These are phyloP conservation scores for Kwoniella botswanensis DNA, from an alignment of 768 basidiomycete species.

Conservation along the genomic window DNA sequence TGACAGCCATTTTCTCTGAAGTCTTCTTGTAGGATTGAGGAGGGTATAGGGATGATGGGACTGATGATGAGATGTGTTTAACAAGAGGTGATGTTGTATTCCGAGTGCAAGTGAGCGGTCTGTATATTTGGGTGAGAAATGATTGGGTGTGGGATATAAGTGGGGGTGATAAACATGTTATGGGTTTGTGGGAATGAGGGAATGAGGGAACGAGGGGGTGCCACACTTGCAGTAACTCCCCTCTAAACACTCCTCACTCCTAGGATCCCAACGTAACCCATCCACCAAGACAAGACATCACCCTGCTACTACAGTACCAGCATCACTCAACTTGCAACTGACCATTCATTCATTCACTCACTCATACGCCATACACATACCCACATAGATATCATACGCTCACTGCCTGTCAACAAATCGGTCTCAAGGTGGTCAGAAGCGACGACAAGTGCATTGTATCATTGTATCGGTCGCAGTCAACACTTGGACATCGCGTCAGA, in stretches of 20 bases:
- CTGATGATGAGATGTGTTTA: conserved; percentile 4
- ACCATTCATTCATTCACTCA: background rate
- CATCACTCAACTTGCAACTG: background rate
- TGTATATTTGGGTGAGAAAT: background rate
- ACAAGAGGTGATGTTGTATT: background rate
- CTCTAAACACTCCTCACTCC: background rate
- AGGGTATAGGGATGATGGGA: conserved; percentile 6
- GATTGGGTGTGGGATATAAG: conserved; percentile 4
- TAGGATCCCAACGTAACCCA: background rate
- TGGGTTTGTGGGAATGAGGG: background rate
- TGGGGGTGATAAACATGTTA: background rate
- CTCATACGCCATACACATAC: conserved; percentile 1
- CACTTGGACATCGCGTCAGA: conserved; percentile 4
- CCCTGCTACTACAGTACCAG: background rate
- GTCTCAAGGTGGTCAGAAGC: background rate
- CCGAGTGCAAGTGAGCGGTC: background rate
- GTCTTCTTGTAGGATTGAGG: background rate
- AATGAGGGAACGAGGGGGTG: background rate
- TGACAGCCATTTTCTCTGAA: conserved; percentile 17
- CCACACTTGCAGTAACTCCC: background rate
- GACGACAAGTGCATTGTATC: background rate
- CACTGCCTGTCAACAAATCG: background rate
- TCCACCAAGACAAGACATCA: background rate
- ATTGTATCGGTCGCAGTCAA: background rate
- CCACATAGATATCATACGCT: background rate